Conservation (phyloP, 176 grass and related monocot genomes). For the Ampelocalamus luodianensis region DNA sequence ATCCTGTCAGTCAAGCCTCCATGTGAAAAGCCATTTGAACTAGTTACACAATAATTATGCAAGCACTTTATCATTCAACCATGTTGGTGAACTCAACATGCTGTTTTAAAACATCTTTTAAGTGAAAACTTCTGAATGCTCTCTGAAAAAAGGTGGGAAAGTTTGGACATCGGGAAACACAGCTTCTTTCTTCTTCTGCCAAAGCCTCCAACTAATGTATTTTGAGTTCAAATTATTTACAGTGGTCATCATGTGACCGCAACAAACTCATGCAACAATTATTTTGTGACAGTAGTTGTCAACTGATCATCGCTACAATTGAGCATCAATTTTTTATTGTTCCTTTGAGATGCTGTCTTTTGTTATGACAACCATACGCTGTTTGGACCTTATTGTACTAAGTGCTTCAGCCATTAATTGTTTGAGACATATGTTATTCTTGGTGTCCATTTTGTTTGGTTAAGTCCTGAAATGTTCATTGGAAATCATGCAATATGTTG, state of each 20-base stretch:
- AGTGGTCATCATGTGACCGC: not conserved
- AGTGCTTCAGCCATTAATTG: constrained; percentile 11
- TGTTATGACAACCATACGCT: not conserved
- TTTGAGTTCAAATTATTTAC: not conserved
- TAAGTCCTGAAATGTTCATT: constrained; percentile 26
- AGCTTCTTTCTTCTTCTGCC: not conserved
- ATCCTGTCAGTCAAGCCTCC: not conserved
- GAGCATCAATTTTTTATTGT: constrained; percentile 12
- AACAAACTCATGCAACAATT: constrained; percentile 18
- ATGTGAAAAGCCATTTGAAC: not conserved
- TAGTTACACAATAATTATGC: not conserved
- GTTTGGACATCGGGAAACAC: not conserved
- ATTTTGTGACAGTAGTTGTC: not conserved
- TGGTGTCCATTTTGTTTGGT: not conserved
- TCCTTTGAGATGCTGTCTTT: constrained; percentile 2
- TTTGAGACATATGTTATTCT: not conserved
- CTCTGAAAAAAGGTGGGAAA: not conserved
- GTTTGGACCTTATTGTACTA: not conserved
- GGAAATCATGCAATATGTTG: constrained; percentile 18
- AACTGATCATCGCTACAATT: constrained; percentile 5
- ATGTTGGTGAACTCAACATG: not conserved
- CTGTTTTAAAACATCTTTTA: constrained; percentile 7
- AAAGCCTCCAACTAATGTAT: not conserved
- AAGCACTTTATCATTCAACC: not conserved
- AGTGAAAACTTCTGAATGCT: constrained; percentile 1